Evolutionary conservation across 2,329 filamentous ascomycete species (phyloP).

Genomic region (Cryphonectria naterciae): DNA sequence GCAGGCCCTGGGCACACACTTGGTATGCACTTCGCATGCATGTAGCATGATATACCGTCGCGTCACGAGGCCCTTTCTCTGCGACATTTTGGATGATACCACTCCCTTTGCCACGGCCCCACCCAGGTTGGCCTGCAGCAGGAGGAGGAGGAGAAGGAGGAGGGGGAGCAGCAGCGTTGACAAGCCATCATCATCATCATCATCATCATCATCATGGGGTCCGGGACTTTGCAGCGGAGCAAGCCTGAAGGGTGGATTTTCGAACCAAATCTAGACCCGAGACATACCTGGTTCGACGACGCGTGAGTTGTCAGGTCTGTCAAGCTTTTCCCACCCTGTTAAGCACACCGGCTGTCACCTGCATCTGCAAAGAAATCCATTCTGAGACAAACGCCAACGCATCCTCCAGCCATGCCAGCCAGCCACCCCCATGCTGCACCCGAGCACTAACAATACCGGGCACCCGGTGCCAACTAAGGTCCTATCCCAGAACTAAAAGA

Average conservation of each 20-base stretch:
- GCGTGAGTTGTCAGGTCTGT: slow-evolving; percentile 1
- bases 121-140: background rate
- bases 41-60: background rate
- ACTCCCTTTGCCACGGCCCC: background rate
- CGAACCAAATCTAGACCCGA: slow-evolving; percentile 2
- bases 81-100: background rate
- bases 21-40: background rate
- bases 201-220: background rate
- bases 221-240: background rate
- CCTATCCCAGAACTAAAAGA: slow-evolving; percentile 1
- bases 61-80: background rate
- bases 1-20: background rate
- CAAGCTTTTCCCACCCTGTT: background rate
- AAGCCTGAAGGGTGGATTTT: background rate
- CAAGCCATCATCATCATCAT: background rate
- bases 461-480: background rate
- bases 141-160: too few relatives aligned
- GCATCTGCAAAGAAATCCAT: slow-evolving; percentile 9
- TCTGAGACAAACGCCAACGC: slow-evolving; percentile 6
- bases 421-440: background rate
- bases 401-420: background rate
- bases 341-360: slow-evolving; percentile 4
- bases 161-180: background rate
- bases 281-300: background rate
- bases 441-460: background rate